Conservation (phyloP, 306 rosid genomes). For the Myrica gale region DNA sequence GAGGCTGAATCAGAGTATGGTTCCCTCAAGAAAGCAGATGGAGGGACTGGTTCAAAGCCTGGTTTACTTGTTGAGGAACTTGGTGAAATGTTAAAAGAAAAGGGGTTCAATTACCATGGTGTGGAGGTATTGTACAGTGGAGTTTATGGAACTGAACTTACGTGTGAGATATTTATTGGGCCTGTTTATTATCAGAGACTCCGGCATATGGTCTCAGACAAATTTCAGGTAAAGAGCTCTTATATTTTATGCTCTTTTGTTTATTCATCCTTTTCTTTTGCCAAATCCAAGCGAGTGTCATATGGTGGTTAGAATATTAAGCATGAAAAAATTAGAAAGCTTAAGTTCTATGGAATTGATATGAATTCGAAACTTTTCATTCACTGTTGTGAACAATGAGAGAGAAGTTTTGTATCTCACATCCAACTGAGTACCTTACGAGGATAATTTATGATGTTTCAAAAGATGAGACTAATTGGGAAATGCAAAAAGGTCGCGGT, state of each 20-base stretch:
- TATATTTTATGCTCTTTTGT: neutral
- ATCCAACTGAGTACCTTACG: neutral
- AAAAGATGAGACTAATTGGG: neutral
- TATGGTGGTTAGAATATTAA: neutral
- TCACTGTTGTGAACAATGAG: neutral
- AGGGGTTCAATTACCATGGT: slow-evolving; percentile 92
- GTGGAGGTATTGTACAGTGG: slow-evolving; percentile 86
- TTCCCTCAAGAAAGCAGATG: slow-evolving; percentile 46
- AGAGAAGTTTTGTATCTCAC: neutral
- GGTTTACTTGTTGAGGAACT: slow-evolving; percentile 83
- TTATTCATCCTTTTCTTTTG: neutral
- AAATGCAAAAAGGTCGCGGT: neutral
- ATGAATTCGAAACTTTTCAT: neutral
- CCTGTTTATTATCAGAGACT: slow-evolving; percentile 96
- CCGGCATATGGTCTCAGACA: slow-evolving; percentile 97
- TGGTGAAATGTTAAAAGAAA: slow-evolving; percentile 63
- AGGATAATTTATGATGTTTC: neutral
- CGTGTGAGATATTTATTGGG: slow-evolving; percentile 87
- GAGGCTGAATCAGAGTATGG: slow-evolving; percentile 37
- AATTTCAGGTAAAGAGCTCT: slow-evolving; percentile 64
- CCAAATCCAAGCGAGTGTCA: no score
- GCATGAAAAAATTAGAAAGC: neutral
- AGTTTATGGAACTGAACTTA: slow-evolving; percentile 85
- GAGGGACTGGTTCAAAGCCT: slow-evolving; percentile 37
- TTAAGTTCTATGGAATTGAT: neutral